Base-by-base conservation (phyloP, 768 basidiomycete genomes). In the Lyophyllum decastes region DNA sequence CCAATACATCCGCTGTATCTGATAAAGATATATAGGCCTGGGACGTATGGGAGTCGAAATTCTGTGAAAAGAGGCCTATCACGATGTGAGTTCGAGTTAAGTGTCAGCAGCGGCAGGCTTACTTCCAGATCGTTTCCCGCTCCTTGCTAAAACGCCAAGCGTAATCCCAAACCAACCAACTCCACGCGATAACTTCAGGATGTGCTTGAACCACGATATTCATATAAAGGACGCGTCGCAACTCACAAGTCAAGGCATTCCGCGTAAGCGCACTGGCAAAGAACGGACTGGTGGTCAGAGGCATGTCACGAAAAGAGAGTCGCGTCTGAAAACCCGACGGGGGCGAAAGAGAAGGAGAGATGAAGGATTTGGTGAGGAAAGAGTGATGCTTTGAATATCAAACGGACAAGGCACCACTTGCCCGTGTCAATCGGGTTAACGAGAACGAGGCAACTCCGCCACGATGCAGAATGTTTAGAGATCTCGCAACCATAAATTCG, bases 91-190 rank as follows among this genome's bases (percentile, higher is more conserved):
- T n/a, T 10, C 19, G n/a, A 41, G 40, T 5, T 4, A 19, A 41
- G 40, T 41, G 4, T 4, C 4, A 19, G 40, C n/a, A 41, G 10
- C 2, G 40, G 19, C 4, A 19, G 10, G 17, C 40, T 41, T 10
- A 19, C 40, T 19, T 41, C 40, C 40, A 41, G 40, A 61, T 59
- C 65, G 58, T 19, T 5, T 41, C n/a, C 11, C 16, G 19, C 40
- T 41, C 40, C 17, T n/a, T 2, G 4, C 7, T 2, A n/a, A 41
- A 41, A 17, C n/a, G 40, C 11, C 7, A 41, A n/a, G 19, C 16
- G n/a, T 41, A 19, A 16, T 41, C 40, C n/a, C 40, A 41, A 19
- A 41, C 40, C 16, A 41, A 17, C 40, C 40, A 41, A 41, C 5
- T 10, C 40, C 40, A 41, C n/a, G 40, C n/a, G 6, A 41, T n/a